phyloP scores from a whole-genome alignment of 148 eudicot genomes.

The Agrostemma githago region DNA sequence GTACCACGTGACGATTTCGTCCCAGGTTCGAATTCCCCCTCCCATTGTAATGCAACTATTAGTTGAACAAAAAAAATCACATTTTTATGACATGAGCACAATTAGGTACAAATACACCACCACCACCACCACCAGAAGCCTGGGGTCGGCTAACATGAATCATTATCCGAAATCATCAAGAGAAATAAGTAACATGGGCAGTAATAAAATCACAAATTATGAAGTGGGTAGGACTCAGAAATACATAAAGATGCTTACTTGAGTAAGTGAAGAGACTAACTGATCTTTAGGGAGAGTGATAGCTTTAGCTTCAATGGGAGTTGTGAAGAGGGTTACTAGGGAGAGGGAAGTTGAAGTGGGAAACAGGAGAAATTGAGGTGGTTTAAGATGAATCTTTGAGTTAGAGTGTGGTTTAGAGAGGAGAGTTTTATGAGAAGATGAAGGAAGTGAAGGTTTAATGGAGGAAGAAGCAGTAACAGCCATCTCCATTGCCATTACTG shows the following conservation, averaged over 20 bases:
- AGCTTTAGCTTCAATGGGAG: conserved; percentile 59
- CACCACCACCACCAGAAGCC: no score
- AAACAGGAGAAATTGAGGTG: conserved; percentile 19
- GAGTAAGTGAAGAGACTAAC: conserved; percentile 77
- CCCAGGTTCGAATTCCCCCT: no score
- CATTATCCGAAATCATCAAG: background rate
- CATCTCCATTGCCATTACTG: conserved; percentile 39
- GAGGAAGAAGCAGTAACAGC: conserved; percentile 60
- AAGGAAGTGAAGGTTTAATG: conserved; percentile 36
- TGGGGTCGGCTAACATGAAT: background rate
- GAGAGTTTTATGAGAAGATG: conserved; percentile 34
- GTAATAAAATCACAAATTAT: background rate
- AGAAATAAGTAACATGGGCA: background rate
- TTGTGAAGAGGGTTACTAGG: conserved; percentile 47
- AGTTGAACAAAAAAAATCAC: background rate
- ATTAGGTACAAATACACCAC: no score
- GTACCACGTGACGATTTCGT: no score
- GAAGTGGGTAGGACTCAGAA: conserved; percentile 11
- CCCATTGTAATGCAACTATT: no score
- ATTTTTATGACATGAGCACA: background rate
- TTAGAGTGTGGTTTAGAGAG: conserved; percentile 26
- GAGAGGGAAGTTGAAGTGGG: conserved; percentile 55
- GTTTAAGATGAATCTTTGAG: conserved; percentile 31
- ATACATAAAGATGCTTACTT: conserved; percentile 32
- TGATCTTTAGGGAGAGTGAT: conserved; percentile 65